Conservation (phyloP, 331 rosid species). For the Pyracantha coccinea region DNA sequence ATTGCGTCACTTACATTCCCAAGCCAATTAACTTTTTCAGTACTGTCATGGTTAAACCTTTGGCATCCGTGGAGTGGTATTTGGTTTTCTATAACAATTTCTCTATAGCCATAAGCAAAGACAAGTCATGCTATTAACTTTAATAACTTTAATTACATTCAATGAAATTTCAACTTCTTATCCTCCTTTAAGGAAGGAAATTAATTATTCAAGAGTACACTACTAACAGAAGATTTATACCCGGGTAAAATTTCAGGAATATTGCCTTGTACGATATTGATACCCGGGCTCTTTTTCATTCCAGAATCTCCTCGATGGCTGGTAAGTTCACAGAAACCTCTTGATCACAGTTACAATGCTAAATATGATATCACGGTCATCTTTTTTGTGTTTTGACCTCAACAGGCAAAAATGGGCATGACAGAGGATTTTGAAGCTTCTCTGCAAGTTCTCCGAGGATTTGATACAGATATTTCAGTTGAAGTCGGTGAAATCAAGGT, state of each 20-base stretch:
- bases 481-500: slow-evolving; percentile 94
- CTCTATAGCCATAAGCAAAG: neutral
- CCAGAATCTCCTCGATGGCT: slow-evolving; percentile 99
- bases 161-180: neutral
- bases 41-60: neutral
- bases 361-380: neutral
- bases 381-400: slow-evolving; percentile 6
- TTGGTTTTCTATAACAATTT: neutral
- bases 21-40: neutral
- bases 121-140: neutral
- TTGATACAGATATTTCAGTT: slow-evolving; percentile 68
- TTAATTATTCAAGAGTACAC: neutral
- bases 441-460: slow-evolving; percentile 94
- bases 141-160: neutral
- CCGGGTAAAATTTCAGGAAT: slow-evolving; percentile 38
- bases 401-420: slow-evolving; percentile 95
- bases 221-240: neutral
- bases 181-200: neutral
- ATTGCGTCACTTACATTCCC: neutral
- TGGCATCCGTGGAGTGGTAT: neutral
- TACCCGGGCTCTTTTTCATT: slow-evolving; percentile 89
- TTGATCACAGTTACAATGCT: slow-evolving; percentile 1
- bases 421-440: slow-evolving; percentile 84
- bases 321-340: slow-evolving; percentile 41
- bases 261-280: slow-evolving; percentile 76